Conservation (phyloP, 225 moss, liverwort and hornwort genomes). For the Ulota crispa region DNA sequence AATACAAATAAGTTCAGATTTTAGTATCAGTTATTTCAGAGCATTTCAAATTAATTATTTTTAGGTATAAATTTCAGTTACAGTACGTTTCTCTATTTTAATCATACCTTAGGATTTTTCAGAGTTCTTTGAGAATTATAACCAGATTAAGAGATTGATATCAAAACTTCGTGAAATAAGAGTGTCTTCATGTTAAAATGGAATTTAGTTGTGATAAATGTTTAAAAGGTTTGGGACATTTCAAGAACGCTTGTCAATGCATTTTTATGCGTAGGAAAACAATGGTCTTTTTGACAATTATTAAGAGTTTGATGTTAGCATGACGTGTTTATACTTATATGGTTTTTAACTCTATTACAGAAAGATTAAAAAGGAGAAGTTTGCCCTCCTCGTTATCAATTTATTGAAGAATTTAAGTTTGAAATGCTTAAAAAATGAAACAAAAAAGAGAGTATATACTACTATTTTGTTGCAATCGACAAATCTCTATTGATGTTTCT, state of each 20-base stretch:
- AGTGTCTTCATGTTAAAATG: neutral
- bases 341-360: neutral
- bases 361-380: neutral
- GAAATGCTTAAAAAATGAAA: too few species aligned
- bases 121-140: neutral
- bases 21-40: rapidly evolving
- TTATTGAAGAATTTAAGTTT: neutral
- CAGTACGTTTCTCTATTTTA: rapidly evolving
- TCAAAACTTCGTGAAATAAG: neutral
- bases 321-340: neutral
- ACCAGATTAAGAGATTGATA: neutral
- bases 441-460: too few species aligned
- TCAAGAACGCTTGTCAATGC: neutral
- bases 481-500: too few species aligned
- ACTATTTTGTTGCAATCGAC: too few species aligned
- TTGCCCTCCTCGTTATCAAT: neutral
- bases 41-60: rapidly evolving
- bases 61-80: neutral
- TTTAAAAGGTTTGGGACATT: too few species aligned
- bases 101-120: rapidly evolving
- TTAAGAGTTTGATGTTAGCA: neutral
- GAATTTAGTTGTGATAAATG: neutral
- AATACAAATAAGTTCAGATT: rapidly evolving
- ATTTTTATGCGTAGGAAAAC: neutral
- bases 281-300: neutral